Base-by-base conservation (phyloP, 2,329 filamentous ascomycete genomes). In the Diaporthe sp. region DNA sequence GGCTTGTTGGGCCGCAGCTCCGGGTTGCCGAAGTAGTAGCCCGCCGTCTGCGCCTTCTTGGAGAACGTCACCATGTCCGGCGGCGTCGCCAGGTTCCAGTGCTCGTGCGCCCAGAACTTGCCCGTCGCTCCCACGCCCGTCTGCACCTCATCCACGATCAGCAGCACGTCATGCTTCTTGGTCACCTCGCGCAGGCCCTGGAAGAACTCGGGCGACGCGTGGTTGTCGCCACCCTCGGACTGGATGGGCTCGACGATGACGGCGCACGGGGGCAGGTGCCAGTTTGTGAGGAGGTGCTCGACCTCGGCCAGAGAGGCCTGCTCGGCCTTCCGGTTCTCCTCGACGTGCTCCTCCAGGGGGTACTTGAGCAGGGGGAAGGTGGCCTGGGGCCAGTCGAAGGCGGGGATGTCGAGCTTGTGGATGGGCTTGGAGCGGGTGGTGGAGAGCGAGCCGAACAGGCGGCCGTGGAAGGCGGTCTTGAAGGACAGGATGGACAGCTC, bases 51-150 rank as follows among this genome's bases (percentile, higher is more conserved):
- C 4, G 95, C 96, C 89, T 98, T 98, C 89, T 98, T 98, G 82
- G 92, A 94, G 87, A 98, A 98, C 75, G 95, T 98, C 60, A 98
- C 95, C 88, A 98, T 97, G 87, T 98, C 95, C 0, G 95, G 95
- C 12, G 95, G 94, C 49, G 92, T 87, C 68, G 89, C 82, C 58
- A 98, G 90, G 84, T 94, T 90, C 95, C 95, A 98, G 92, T 98
- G 96, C 81, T 98, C 95, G 87, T 98, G 96, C 12, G 96, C 95
- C 95, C 95, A 98, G 92, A 98, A 98, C 85, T 94, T 95, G 80
- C 95, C 95, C 0, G 95, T 98, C 53, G 96, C 95, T 80, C 96
- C 96, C 37, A 98, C 93, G 83, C 95, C 96, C 9, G 95, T 98
- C 87, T 98, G 95, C 15, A 98, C 95, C 86, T 98, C 95, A 83